Base-by-base conservation (phyloP, 352 stramenopile species). In the Pythium aquatile region DNA sequence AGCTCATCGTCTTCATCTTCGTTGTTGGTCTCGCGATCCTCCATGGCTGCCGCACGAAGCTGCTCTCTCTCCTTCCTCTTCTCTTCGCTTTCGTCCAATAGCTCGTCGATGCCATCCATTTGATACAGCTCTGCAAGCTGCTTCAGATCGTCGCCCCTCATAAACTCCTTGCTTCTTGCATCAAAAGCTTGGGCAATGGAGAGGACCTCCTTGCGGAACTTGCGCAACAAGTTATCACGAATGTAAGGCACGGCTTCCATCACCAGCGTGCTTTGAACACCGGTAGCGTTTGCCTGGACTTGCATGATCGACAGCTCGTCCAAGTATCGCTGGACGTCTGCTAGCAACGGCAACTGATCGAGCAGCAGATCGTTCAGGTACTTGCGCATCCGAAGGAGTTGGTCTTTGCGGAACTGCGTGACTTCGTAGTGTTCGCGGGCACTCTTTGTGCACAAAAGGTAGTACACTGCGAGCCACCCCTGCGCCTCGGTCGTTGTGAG, bases 271-370 rank as follows among this genome's bases (percentile, higher is more conserved):
- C 82, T 77, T 40, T 77, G 78, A 16, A 63, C 66, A 3, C 67
- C 63, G 1, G 55, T 52, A 6, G 47, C 56, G 28, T 58, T 63
- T 13, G 61, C 55, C 1, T 65, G 60, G 2, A 97, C 84, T 20
- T 97, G 87, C 40, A 98, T 81, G 65, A 98, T 94, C 1, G 89
- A 83, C 40, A 99, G 75, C 69, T 99, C 97, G 67, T 99, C 96
- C 63, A 99, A 81, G 71, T 98, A 98, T 17, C 93, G 80, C 59
- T 96, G 91, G 3, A 99, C 81, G 48, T 98, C 93, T 8, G 78
- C 66, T 11, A 99, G 85, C n/a, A 99, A 70, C 24, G 96, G 97
- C 8, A 99, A 70, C 65, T 99, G 97, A 63, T 99, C 96, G 1
- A 99, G 57, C 17, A 99, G 68, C 8, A 98, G 55, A 32, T 98